phyloP scores from a whole-genome alignment of 179 eudicot species.

The Amaranthus tricolor region DNA sequence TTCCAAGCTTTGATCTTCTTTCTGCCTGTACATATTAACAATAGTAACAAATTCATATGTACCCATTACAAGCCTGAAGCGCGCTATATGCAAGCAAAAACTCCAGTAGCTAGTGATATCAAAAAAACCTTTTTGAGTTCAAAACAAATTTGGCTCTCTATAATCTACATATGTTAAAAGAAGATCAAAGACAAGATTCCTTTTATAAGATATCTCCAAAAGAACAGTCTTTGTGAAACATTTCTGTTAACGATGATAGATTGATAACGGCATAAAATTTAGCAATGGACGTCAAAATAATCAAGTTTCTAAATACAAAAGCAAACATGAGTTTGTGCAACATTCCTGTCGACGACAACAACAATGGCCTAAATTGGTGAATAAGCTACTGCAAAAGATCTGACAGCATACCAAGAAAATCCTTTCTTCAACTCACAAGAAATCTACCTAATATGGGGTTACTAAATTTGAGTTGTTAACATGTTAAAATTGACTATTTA shows the following conservation, averaged over 20 bases:
- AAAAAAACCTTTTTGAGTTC: background rate
- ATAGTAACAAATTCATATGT: slow-evolving; percentile 12
- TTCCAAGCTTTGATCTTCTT: slow-evolving; percentile 51
- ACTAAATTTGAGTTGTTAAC: background rate
- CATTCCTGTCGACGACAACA: background rate
- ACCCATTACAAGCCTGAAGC: background rate
- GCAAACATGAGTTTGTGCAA: background rate
- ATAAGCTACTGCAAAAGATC: no score
- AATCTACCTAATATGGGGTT: background rate
- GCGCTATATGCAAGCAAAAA: background rate
- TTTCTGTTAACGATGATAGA: no score
- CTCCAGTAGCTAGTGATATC: background rate
- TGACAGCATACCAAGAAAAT: background rate
- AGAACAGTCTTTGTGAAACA: background rate
- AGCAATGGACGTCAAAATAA: background rate
- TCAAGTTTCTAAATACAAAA: background rate
- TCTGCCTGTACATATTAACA: slow-evolving; percentile 47
- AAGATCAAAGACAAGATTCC: background rate
- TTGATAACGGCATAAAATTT: background rate
- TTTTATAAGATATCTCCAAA: background rate
- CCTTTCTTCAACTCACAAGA: background rate
- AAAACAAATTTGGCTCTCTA: background rate
- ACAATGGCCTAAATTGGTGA: background rate
- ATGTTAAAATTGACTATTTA: background rate
- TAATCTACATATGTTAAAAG: background rate